Evolutionary conservation across 2,329 filamentous ascomycete species (phyloP).

Genomic region (Fusarium anthophilum): DNA sequence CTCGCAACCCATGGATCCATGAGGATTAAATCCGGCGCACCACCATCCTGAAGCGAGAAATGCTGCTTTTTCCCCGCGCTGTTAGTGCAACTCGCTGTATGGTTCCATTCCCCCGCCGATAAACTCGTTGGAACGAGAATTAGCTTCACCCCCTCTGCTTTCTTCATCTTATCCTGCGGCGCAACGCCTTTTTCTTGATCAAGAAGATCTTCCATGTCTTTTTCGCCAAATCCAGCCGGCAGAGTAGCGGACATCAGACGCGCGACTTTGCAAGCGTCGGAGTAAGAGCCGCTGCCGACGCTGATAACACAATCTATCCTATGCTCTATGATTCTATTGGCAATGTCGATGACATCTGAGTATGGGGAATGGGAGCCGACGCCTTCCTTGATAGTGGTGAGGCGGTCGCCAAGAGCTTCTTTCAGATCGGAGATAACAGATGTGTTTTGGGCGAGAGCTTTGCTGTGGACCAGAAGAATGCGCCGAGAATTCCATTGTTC

Average conservation of each 20-base stretch:
- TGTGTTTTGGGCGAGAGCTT: slow-evolving; percentile 2
- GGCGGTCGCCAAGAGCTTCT: not conserved
- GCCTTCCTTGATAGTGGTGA: not conserved
- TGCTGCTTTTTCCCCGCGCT: slow-evolving; percentile 12
- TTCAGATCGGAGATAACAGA: not conserved
- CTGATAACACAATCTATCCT: slow-evolving; percentile 2
- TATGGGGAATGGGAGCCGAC: slow-evolving; percentile 19
- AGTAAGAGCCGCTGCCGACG: slow-evolving; percentile 7
- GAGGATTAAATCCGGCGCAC: slow-evolving; percentile 9
- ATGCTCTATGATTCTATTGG: not conserved
- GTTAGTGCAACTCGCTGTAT: slow-evolving; percentile 18
- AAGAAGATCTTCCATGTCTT: slow-evolving; percentile 3
- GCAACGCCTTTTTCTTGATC: slow-evolving; percentile 6
- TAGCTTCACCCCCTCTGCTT: not conserved
- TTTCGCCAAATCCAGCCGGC: not conserved
- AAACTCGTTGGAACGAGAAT: slow-evolving; percentile 3
- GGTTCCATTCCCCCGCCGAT: slow-evolving; percentile 13
- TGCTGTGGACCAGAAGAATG: slow-evolving; percentile 9
- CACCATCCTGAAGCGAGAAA: slow-evolving; percentile 1
- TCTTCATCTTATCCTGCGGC: slow-evolving; percentile 7
- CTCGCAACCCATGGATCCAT: slow-evolving; percentile 18
- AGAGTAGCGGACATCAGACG: slow-evolving; percentile 6
- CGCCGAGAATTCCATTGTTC: not conserved
- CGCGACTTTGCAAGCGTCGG: slow-evolving; percentile 13
- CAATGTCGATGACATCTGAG: slow-evolving; percentile 11